Percentiles rank a stretch among this genome's conserved stretches.
Conservation (phyloP, 1,284 basidiomycete species). For the Cryptococcus sp. region DNA sequence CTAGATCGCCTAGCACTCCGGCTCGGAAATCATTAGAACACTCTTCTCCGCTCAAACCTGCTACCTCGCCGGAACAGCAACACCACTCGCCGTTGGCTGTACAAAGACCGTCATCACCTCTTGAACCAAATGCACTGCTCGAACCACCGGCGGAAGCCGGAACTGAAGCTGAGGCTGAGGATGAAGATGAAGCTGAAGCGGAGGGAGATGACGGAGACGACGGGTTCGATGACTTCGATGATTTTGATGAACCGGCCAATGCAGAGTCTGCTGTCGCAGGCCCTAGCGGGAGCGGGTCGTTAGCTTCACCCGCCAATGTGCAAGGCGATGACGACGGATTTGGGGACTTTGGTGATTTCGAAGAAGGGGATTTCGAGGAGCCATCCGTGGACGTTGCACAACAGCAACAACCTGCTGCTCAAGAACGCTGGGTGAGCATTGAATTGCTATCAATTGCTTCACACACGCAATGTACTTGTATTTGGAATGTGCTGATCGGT, state of each 20-base stretch:
- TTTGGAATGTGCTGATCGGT: neutral
- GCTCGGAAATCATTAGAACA: neutral
- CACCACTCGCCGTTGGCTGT: neutral
- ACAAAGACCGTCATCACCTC: neutral
- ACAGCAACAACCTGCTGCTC: conserved; percentile 1
- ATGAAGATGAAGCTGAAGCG: neutral
- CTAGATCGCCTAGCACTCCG: neutral
- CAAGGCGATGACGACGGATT: conserved; percentile 48
- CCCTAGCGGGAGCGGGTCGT: neutral
- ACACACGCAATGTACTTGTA: neutral
- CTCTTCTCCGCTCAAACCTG: neutral
- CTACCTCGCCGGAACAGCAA: neutral
- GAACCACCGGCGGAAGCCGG: neutral
- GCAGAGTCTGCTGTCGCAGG: conserved; percentile 5
- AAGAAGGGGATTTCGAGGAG: conserved; percentile 55
- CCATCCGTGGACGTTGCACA: conserved; percentile 25
- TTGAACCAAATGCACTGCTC: neutral
- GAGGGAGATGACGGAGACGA: conserved; percentile 16
- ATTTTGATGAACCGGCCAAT: conserved; percentile 18
- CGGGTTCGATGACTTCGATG: conserved; percentile 62
- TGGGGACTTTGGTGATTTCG: conserved; percentile 70
- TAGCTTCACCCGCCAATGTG: neutral
- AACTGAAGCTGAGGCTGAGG: neutral
- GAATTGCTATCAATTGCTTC: neutral
- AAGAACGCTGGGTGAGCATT: conserved; percentile 17